Evolutionary conservation across 2,329 filamentous ascomycete genomes (phyloP), one percentile per base, ranked within the genome.

Genomic region (Fusarium luffae): DNA sequence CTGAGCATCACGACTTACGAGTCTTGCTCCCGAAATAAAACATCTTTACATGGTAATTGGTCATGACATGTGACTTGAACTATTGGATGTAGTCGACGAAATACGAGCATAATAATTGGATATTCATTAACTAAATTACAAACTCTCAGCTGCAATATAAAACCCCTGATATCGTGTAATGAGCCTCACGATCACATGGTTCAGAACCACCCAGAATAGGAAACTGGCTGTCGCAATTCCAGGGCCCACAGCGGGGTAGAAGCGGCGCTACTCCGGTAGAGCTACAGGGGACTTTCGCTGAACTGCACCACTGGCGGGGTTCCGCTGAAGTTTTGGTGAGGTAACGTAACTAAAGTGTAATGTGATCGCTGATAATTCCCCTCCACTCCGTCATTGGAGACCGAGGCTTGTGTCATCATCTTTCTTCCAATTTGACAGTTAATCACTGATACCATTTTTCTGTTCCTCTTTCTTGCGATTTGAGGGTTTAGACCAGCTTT

Each of bases 231-330:
- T 37, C 18, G 59, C 48, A 49, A 32, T 30, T 51, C 12, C 14
- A 25, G 43, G 68, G 51, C 32, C 68, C 68, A 70, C 69, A 71
- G 69, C 69, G 66, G 69, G 66, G 69, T 71, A 62, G 27, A 19
- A 41, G 25, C 52, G 50, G 63, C 48, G 44, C 63, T 70, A 71
- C 51, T 56, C 58, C 48, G 55, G 68, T 64, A 55, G 28, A 49
- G 58, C 59, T 68, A 57, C 68, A 68, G 65, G 50, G 54, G 44
- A 55, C 10, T 14, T 32, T 25, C 18, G 40, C 27, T 44, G 30
- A 44, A 62, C 23, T 40, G 63, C 51, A 62, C 32, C 61, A 61
- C 54, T 47, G 59, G 51, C 25, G 50, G 47, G 47, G 41, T 37
- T 25, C 43, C 16, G 13, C 25, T 27, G 27, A 40, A 21, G 57